Evolutionary conservation across 176 grass and related monocot genomes (phyloP).

Genomic region (Oryza rufipogon): DNA sequence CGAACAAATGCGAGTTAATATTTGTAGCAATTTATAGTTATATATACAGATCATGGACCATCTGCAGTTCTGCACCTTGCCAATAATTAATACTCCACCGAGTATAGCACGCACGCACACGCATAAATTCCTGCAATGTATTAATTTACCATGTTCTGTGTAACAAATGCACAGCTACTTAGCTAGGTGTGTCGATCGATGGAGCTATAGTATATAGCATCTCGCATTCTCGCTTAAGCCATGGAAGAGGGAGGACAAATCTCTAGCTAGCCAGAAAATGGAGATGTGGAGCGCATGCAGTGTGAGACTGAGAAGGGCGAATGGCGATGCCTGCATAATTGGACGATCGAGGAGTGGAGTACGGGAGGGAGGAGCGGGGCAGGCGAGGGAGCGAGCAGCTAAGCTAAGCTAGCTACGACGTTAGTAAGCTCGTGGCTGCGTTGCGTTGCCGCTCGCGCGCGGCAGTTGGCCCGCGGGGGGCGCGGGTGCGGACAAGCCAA

Average conservation of each 20-base stretch:
- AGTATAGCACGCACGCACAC: neutral
- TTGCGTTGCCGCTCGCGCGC: no score
- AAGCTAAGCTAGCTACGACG: neutral
- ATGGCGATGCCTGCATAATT: neutral
- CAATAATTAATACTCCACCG: neutral
- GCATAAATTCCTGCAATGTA: neutral
- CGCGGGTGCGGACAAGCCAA: slow-evolving; percentile 42
- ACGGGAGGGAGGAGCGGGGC: neutral
- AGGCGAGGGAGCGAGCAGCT: neutral
- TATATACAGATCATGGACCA: neutral
- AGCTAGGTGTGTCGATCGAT: neutral
- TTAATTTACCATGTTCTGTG: neutral
- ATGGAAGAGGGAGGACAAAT: neutral
- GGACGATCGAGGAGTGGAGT: neutral
- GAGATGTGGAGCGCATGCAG: neutral
- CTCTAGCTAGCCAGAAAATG: neutral
- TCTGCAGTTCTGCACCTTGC: neutral
- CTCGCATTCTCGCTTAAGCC: neutral
- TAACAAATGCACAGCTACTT: neutral
- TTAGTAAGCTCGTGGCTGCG: neutral
- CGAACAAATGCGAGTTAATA: neutral
- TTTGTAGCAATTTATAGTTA: neutral
- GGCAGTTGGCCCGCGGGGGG: neutral
- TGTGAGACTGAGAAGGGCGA: neutral
- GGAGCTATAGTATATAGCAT: neutral